Percentiles rank a stretch among this genome's conserved stretches.
phyloP scores from a whole-genome alignment of 1,139 yeast species.

The Nakaseomyces delphensis region DNA sequence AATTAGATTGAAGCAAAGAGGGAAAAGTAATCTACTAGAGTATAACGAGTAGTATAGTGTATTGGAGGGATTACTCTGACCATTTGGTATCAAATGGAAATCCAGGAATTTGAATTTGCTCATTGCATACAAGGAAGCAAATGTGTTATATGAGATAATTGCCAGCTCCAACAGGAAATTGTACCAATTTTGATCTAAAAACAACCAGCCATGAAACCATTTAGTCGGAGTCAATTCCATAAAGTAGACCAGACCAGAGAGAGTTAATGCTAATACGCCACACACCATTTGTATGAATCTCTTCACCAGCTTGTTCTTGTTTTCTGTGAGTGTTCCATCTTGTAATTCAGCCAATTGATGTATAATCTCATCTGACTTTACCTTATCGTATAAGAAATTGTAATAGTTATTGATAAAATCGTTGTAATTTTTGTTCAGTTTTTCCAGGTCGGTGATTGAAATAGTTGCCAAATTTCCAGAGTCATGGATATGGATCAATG shows the following conservation, averaged over 20 bases:
- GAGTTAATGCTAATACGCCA: constrained; percentile 14
- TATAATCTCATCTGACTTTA: constrained; percentile 25
- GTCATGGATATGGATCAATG: constrained; percentile 6
- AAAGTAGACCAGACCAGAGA: constrained; percentile 19
- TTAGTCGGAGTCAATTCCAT: constrained; percentile 26
- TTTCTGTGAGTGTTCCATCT: constrained; percentile 8
- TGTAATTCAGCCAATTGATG: constrained; percentile 25
- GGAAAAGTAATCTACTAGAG: constrained; percentile 29
- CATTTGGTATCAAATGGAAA: constrained; percentile 29
- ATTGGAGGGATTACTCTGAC: constrained; percentile 29
- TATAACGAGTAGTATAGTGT: constrained; percentile 28
- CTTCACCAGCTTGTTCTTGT: constrained; percentile 8
- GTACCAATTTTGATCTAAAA: constrained; percentile 19
- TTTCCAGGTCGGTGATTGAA: constrained; percentile 16
- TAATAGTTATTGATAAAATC: constrained; percentile 27
- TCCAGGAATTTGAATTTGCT: constrained; percentile 28
- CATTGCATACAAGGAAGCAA: constrained; percentile 29
- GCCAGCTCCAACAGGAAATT: constrained; percentile 20
- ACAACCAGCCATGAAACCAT: constrained; percentile 26
- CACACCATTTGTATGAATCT: constrained; percentile 9
- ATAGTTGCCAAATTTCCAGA: constrained; percentile 8
- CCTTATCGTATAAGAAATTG: constrained; percentile 23
- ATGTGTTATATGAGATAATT: constrained; percentile 25
- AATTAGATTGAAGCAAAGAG: constrained; percentile 30
- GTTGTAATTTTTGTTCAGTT: constrained; percentile 24